Evolutionary conservation across 1,284 basidiomycete genomes (phyloP).

Genomic region (Filobasidium uniguttulatum): DNA sequence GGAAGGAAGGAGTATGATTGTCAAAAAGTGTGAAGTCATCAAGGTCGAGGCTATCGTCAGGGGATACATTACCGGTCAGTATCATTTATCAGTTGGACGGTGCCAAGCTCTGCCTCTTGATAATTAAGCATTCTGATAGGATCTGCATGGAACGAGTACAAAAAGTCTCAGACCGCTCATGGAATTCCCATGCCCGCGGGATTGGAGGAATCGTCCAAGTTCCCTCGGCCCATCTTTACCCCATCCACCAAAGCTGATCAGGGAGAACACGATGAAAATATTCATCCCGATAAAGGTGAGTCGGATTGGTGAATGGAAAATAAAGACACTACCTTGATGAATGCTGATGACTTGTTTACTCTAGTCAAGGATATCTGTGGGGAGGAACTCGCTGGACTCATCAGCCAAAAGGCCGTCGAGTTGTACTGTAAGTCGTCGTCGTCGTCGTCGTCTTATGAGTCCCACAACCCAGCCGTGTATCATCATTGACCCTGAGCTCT

Average conservation of each 20-base stretch:
- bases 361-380: conserved; percentile 38
- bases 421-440: conserved; percentile 31
- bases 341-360: not conserved
- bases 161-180: conserved; percentile 75
- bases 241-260: conserved; percentile 95
- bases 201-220: conserved; percentile 70
- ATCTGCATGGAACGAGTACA: conserved; percentile 91
- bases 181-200: conserved; percentile 63
- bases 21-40: conserved; percentile 74
- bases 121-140: too few species aligned
- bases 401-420: conserved; percentile 32
- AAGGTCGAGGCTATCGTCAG: conserved; percentile 95
- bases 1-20: conserved; percentile 78
- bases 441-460: not conserved
- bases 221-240: conserved; percentile 78
- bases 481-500: not conserved
- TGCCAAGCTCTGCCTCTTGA: not conserved
- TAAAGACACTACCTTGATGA: too few species aligned
- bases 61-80: conserved; percentile 81
- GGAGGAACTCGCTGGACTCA: conserved; percentile 32
- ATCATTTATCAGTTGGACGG: not conserved
- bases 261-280: conserved; percentile 93
- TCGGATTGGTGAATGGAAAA: too few species aligned
- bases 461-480: not conserved
- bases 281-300: conserved; percentile 74